These are phyloP conservation scores for Fusarium torulosum DNA, from an alignment of 2,329 filamentous ascomycete genomes.

Conservation along the genomic window DNA sequence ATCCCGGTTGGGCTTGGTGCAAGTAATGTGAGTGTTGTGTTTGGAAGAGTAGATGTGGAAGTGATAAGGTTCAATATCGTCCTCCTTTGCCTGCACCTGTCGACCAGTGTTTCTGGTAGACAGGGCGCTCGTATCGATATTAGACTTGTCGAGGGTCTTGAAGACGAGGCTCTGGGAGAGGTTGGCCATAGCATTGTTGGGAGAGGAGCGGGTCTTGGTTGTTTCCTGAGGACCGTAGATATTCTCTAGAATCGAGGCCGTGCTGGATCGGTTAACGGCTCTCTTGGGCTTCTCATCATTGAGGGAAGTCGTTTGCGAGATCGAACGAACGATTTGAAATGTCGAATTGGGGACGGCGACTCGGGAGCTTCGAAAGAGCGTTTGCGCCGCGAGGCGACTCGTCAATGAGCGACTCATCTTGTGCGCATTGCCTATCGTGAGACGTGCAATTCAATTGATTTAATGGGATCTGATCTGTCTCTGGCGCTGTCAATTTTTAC, in stretches of 20 bases:
- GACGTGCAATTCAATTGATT: slow-evolving; percentile 21
- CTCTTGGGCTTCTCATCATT: slow-evolving; percentile 47
- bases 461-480: slow-evolving; percentile 25
- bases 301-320: slow-evolving; percentile 56
- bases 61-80: slow-evolving; percentile 76
- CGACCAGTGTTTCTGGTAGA: slow-evolving; percentile 38
- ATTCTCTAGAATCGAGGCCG: slow-evolving; percentile 52
- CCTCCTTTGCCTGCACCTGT: slow-evolving; percentile 50
- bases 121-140: slow-evolving; percentile 52
- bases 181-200: slow-evolving; percentile 51
- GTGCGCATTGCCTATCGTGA: slow-evolving; percentile 48
- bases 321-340: slow-evolving; percentile 49
- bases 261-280: slow-evolving; percentile 44
- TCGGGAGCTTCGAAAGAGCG: slow-evolving; percentile 50
- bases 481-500: slow-evolving; percentile 48
- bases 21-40: slow-evolving; percentile 95
- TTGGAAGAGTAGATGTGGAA: slow-evolving; percentile 88
- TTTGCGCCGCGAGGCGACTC: slow-evolving; percentile 59
- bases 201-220: slow-evolving; percentile 25
- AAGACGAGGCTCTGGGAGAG: slow-evolving; percentile 57
- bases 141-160: slow-evolving; percentile 52
- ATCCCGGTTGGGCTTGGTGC: slow-evolving; percentile 84
- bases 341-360: slow-evolving; percentile 39
- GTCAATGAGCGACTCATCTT: slow-evolving; percentile 61
- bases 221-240: slow-evolving; percentile 50